A percentile compares a stretch with the other conserved stretches of the same genome.
These are phyloP conservation scores for Talaromyces pinophilus DNA, from an alignment of 2,329 filamentous ascomycete species.

Conservation along the genomic window DNA sequence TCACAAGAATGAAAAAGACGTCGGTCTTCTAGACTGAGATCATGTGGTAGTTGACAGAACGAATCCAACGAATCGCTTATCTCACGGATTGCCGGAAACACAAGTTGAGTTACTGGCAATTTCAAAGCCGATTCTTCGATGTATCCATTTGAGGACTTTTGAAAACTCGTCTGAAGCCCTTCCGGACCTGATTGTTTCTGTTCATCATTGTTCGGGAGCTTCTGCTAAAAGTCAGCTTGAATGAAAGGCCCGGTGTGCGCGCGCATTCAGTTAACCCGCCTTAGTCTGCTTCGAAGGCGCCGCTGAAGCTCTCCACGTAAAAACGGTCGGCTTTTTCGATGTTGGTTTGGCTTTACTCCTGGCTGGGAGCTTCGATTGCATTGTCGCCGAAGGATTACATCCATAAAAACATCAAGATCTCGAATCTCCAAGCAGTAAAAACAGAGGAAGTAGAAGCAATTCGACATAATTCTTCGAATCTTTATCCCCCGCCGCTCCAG, in stretches of 20 bases:
- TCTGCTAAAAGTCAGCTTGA: background rate
- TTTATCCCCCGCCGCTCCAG: background rate
- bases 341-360: background rate
- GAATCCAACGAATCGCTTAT: constrained; percentile 10
- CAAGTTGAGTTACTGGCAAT: background rate
- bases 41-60: constrained; percentile 3
- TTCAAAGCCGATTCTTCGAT: background rate
- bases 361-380: background rate
- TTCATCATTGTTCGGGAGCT: background rate
- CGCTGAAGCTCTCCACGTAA: constrained; percentile 2
- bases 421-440: background rate
- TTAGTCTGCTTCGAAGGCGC: background rate
- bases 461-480: background rate
- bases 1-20: constrained; percentile 11
- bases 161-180: background rate
- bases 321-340: background rate
- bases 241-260: background rate
- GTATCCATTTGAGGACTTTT: background rate
- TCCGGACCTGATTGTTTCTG: background rate
- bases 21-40: constrained; percentile 8
- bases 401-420: background rate
- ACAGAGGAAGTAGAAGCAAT: background rate
- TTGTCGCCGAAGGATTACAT: background rate
- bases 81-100: background rate
- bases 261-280: background rate